Evolutionary conservation across 2,329 filamentous ascomycete species (phyloP), one percentile per base, ranked within the genome.

Genomic region (Colletotrichum graminicola): DNA sequence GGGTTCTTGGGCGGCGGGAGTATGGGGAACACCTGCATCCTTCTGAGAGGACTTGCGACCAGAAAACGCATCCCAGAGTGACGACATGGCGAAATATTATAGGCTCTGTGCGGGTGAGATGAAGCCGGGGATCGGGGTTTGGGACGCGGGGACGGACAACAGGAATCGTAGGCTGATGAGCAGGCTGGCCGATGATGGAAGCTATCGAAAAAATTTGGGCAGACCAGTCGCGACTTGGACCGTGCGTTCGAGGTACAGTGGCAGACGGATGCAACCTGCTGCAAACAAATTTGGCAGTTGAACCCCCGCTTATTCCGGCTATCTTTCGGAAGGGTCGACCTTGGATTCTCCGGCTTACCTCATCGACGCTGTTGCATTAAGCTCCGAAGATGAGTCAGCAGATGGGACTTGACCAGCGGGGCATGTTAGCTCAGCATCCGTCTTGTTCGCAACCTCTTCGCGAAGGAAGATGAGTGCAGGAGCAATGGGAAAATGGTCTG

Each of bases 1-100:
- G 72, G 87, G 79, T 74, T 88, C 81, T 60, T 83, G 77, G 63
- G 82, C 76, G 52, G 84, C 77, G 61, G 80, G 76, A 54, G 77
- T 74, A 60, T 79, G 72, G 23, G 73, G 55, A 36, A 64, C 61
- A 45, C 51, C 69, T n/a, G 72, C 39, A 68, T 82, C 78, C 56
- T 81, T 81, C 51, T 83, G 80, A 71, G 78, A 77, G 47, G 79
- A 87, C 82, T 87, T 89, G 80, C 86, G 86, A 76, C 87, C 86
- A n/a, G 88, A 89, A 76, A 91, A 83, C 75, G 88, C 84, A 78
- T 88, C 87, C 88, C 88, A 91, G 78, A 90, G 82, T 59, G 87
- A 87, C 66, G 87, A 86, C 87, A 89, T 90, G 73, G 73, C 81
- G 76, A 18, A 70, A 54, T 60, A 43, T 52, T 68, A 73, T 66